Evolutionary conservation across 495 filamentous ascomycete species (phyloP), one percentile per base, ranked within the genome.

Genomic region (Aspergillus ostianus): DNA sequence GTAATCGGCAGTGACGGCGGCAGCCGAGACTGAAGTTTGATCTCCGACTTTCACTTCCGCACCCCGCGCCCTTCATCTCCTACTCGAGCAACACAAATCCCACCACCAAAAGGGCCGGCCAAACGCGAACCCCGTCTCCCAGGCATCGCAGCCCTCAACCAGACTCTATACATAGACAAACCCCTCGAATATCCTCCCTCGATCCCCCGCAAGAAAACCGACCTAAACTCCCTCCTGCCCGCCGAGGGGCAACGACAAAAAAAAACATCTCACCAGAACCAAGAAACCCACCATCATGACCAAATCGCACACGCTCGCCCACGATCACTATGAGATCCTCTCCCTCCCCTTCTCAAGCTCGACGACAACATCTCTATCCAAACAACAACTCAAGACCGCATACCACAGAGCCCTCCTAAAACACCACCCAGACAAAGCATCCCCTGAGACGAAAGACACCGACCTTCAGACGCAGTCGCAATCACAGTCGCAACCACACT

Each of bases 341-440:
- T 75, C 68, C 27, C 73, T 87, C 49, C 76, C 80, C 2, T 76
- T 71, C 63, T 59, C 65, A 51, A 52, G 51, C 23, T 26, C 23
- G 12, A 51, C 64, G 17, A 44, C 63, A 4, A 58, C 60, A 0
- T 20, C 58, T 7, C 66, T 73, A 29, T 68, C 72, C 5, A 80
- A 80, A 50, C 73, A 75, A 53, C 71, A 82, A 32, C 72, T 95
- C 51, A 93, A 93, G 70, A 73, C 76, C 57, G 90, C 91, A 30
- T 96, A 96, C 72, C 88, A 86, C 64, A 84, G 84, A 62, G 87
- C 92, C 1, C 81, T 97, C 10, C 80, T 97, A 6, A 78, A 74
- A 51, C 78, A 95, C 72, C 92, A 96, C 70, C 92, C 92, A 0
- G 92, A 97, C 77, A 95, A 95, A 69, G 67, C 71, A 20, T 36